phyloP scores from a whole-genome alignment of 176 grass and related monocot species.

The Musa acuminata region DNA sequence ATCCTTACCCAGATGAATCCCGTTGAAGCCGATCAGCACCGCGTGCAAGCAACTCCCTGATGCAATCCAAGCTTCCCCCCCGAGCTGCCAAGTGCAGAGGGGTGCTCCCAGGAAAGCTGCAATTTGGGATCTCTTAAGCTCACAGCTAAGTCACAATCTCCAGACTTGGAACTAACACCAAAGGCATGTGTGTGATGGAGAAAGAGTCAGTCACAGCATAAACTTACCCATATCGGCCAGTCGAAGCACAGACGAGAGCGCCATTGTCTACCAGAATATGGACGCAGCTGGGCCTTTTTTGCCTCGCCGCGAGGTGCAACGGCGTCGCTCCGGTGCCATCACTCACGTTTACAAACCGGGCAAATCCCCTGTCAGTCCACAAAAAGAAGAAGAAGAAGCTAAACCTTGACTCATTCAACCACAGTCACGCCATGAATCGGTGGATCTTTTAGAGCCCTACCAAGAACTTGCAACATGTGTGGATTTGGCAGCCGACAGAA shows the following conservation, averaged over 20 bases:
- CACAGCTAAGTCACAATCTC: neutral
- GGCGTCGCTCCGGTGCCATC: constrained; percentile 87
- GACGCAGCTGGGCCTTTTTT: constrained; percentile 69
- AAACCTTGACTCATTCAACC: neutral
- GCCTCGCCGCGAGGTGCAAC: constrained; percentile 82
- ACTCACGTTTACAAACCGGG: constrained; percentile 31
- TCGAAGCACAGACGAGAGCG: constrained; percentile 75
- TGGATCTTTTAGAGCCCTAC: constrained; percentile 28
- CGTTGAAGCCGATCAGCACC: constrained; percentile 96
- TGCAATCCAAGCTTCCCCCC: constrained; percentile 85
- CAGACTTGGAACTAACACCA: neutral
- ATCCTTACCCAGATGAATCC: constrained; percentile 75
- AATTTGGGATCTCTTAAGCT: neutral
- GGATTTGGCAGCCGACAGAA: constrained; percentile 76
- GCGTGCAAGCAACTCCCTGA: constrained; percentile 90
- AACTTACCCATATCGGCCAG: constrained; percentile 75
- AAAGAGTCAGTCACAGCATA: neutral
- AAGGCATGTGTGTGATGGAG: constrained; percentile 10
- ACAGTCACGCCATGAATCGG: neutral
- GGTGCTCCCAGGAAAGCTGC: constrained; percentile 82
- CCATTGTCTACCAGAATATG: constrained; percentile 88
- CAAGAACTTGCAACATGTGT: constrained; percentile 73
- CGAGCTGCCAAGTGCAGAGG: constrained; percentile 90
- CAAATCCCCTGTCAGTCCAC: constrained; percentile 1
- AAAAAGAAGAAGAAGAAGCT: neutral